These are phyloP conservation scores for Saturnispora bothae DNA, from an alignment of 805 yeast species.

Conservation along the genomic window DNA sequence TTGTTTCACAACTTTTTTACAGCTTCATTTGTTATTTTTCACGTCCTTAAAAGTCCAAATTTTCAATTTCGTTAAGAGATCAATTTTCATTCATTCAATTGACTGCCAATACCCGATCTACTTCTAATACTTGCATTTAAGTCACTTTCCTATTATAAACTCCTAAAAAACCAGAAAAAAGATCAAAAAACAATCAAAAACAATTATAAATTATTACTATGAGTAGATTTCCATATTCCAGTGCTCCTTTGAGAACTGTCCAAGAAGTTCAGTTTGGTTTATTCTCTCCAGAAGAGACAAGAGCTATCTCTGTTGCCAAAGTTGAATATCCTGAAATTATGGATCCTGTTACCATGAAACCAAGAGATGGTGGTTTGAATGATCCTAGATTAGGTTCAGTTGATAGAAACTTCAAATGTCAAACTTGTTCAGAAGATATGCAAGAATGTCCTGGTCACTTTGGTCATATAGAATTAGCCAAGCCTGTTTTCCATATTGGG, in stretches of 20 bases:
- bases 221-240: constrained; percentile 76
- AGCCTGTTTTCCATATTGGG: constrained; percentile 97
- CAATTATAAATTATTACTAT: constrained; percentile 10
- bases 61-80: constrained; percentile 1
- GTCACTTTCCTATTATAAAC: neutral
- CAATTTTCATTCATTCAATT: constrained; percentile 7
- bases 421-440: constrained; percentile 99
- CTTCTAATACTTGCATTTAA: constrained; percentile 2
- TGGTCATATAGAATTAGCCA: constrained; percentile 96
- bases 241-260: constrained; percentile 96
- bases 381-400: constrained; percentile 97
- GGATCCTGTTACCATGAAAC: constrained; percentile 93
- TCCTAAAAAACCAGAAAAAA: constrained; percentile 1
- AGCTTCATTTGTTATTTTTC: constrained; percentile 3
- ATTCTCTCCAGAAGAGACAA: constrained; percentile 92
- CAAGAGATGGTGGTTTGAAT: constrained; percentile 92
- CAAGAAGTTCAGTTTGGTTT: constrained; percentile 98
- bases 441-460: constrained; percentile 99
- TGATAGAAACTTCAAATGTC: constrained; percentile 95
- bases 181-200: constrained; percentile 1
- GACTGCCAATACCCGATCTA: constrained; percentile 4
- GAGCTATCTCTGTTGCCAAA: constrained; percentile 96
- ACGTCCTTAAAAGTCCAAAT: neutral
- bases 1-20: neutral
- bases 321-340: constrained; percentile 98